Evolutionary conservation across 139 green algal genomes (phyloP), one percentile per base, ranked within the genome.

Genomic region (Pseudopediastrum boryanum): DNA sequence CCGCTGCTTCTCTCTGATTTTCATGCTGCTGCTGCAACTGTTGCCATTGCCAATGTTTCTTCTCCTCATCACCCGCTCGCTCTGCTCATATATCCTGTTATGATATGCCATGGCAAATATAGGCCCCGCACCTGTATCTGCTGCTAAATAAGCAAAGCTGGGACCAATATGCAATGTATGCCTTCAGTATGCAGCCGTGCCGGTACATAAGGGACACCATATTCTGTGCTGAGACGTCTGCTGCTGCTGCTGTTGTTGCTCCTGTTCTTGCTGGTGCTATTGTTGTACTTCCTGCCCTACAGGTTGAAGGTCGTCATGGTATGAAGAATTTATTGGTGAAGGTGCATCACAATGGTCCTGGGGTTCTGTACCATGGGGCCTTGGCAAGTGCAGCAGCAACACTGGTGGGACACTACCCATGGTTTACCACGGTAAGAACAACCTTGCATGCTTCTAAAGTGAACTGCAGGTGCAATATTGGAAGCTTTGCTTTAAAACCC

Each of bases 381-480:
- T 74, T 95, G 65, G 94, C 93, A 12, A 84, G 90, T 19, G 88
- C 89, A 4, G 86, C 84, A 27, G 94, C 94, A 71, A 97, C 88
- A 35, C 93, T 93, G 71, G 93, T 94, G 36, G 93, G 93, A 0
- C 92, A 98, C 85, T 96, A 94, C 82, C 94, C 94, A 43, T 98
- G 94, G 54, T 77, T 88, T 64, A 79, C 80, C 35, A 88, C 84
- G 70, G 84, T 88, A 66, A 79, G 80, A 54, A 19, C 29, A 27
- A 13, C 63, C 23, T 19, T 1, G 52, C 52, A 25, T 63, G 52
- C n/a, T 25, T 25, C 52, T 63, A 27, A 27, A 27, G 7, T 27
- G 31, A 10, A 25, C 31, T 63, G 52, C 6, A 4, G 39, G 4
- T 58, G 35, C 23, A 70, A 2, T 2, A 59, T 5, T 29, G 2